These are phyloP conservation scores for Chionographis japonica DNA, from an alignment of 106 monocot species.

Conservation along the genomic window DNA sequence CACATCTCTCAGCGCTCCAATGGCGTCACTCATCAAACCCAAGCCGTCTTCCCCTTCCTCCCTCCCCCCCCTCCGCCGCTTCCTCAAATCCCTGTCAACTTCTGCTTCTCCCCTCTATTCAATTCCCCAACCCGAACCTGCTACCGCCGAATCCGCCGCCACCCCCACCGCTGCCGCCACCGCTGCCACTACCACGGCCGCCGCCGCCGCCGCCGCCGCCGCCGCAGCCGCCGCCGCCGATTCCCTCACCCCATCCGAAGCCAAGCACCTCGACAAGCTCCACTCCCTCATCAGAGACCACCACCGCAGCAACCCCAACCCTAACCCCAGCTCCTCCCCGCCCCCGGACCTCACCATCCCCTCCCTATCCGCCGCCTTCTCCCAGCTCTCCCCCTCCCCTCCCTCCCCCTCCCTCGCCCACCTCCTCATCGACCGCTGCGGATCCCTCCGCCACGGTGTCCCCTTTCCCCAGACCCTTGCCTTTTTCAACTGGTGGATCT, in stretches of 20 bases:
- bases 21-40: slow-evolving; percentile 22
- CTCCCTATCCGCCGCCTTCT: slow-evolving; percentile 27
- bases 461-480: slow-evolving; percentile 56
- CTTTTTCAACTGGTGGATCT: slow-evolving; percentile 65
- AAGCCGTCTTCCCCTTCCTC: not conserved
- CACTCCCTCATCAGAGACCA: slow-evolving; percentile 36
- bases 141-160: not conserved
- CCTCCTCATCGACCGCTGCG: slow-evolving; percentile 42
- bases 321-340: slow-evolving; percentile 11
- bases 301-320: slow-evolving; percentile 30
- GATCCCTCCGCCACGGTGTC: slow-evolving; percentile 44
- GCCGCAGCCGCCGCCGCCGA: not conserved
- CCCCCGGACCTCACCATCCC: slow-evolving; percentile 32
- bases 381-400: slow-evolving; percentile 7
- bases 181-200: not conserved
- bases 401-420: slow-evolving; percentile 33
- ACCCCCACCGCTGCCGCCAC: not conserved
- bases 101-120: not conserved
- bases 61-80: not conserved
- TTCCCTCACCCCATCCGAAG: slow-evolving; percentile 19
- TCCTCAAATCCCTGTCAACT: slow-evolving; percentile 6
- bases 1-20: not conserved
- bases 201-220: not conserved
- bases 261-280: slow-evolving; percentile 32
- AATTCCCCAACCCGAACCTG: not conserved